Base-by-base conservation (phyloP, 176 grass and related monocot genomes). In the Aegilops speltoides region DNA sequence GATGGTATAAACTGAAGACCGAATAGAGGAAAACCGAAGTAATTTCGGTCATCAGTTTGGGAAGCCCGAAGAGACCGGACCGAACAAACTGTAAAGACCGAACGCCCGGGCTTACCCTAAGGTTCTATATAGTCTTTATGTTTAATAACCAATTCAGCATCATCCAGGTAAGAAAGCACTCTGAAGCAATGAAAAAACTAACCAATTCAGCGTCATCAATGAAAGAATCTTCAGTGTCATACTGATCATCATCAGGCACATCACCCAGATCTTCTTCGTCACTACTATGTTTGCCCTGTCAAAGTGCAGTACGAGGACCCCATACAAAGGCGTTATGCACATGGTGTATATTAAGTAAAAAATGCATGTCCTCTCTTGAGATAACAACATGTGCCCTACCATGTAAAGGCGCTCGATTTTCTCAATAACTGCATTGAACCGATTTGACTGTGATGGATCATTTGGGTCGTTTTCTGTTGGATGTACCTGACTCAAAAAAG, bases 161-260 rank as follows among this genome's bases (percentile, higher is more conserved):
- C 54, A 59, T 12, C 25, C 19, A 64, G 32, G 45, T 85, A 63
- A 85, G 72, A 36, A 82, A 34, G 52, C 15, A 54, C 7, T 14
- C 81, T 68, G 43, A 20, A 79, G n/a, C 73, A 86, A 68, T 52
- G 60, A 10, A 3, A 68, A 85, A 77, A 87, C 85, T 76, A 79
- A 93, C 91, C 93, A 95, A 87, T 82, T 95, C 93, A 61, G 84
- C 61, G 50, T 93, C 93, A 85, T 95, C 93, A 83, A 95, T 95
- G 65, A 95, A 95, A 26, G 91, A 95, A 89, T 95, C 93, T 67
- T 95, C 91, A 14, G 93, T 95, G 64, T 95, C 93, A 87, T 95
- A 93, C 65, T 93, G 93, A 89, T 95, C 91, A 87, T 93, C 93
- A 82, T 91, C 93, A 37, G 89, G 93, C 17, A 74, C 87, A 80